Evolutionary conservation across 108 stramenopile genomes (phyloP), one percentile per base, ranked within the genome.

Genomic region (Mediolabrus comicus): DNA sequence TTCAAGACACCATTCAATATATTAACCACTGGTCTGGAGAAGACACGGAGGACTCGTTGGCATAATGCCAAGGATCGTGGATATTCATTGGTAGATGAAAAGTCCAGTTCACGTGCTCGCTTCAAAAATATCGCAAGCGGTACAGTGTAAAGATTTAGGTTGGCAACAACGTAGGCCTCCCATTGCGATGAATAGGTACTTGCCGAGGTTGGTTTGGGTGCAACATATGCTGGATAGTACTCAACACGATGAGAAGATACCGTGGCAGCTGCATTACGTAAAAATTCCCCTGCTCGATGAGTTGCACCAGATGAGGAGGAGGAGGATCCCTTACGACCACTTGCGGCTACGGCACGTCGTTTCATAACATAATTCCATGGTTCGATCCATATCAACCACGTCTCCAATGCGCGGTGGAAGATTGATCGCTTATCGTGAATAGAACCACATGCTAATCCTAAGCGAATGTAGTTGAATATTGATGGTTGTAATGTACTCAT

Each of bases 101-200:
- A 95, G 73, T 95, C 94, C 26, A 95, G 69, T 63, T 95, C 94
- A n/a, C 91, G 78, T 10, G 94, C 85, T n/a, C 94, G 82, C 9
- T 87, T 86, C n/a, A 95, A 69, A 69, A 95, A 95, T 25, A 95
- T 80, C 16, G 94, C 91, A 55, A 95, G 66, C 10, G 94, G 94
- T 11, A 90, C 87, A 0, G 76, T 77, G 66, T 95, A 95, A 24
- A 91, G 71, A 56, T 91, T 72, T 13, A 92, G 54, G 64, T 95
- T 95, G 53, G 88, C 65, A 10, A 86, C 90, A 52, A 95, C 71
- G 63, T 92, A 95, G 4, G 90, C 77, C 56, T 91, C 91, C 94
- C 94, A 95, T 19, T 67, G 64, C 0, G 71, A 30, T 4, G 59
- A 75, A 77, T 89, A 95, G 29, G 35, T 59, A 71, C 89, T 91